phyloP scores from a whole-genome alignment of 225 moss, liverwort and hornwort genomes.

The Physcomitrellopsis africana region DNA sequence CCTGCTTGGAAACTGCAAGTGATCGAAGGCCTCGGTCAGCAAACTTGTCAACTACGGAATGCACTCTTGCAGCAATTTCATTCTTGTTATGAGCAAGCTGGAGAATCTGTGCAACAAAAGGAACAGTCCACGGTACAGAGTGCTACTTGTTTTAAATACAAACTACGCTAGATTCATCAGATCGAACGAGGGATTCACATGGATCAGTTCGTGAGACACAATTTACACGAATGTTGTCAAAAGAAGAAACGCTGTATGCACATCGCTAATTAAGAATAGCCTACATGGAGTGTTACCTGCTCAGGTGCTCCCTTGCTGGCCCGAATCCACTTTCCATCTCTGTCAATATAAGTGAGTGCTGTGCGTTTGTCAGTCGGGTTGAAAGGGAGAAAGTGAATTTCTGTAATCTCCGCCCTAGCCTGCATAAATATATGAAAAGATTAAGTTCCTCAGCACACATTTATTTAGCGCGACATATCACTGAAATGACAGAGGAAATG shows the following conservation, averaged over 20 bases:
- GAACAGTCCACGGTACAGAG: neutral
- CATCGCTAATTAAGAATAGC: too few species aligned
- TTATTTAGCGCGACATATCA: neutral
- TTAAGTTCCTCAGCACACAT: neutral
- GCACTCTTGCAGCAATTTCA: conserved; percentile 50
- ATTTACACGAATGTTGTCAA: too few species aligned
- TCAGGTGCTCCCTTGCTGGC: conserved; percentile 73
- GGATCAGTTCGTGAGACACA: too few species aligned
- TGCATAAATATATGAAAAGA: conserved; percentile 12
- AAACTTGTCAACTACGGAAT: conserved; percentile 53
- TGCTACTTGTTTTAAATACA: neutral
- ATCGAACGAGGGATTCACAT: neutral
- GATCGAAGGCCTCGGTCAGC: conserved; percentile 67
- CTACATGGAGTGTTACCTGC: conserved; percentile 30
- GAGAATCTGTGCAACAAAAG: conserved; percentile 44
- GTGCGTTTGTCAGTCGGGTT: conserved; percentile 71
- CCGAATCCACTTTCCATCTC: conserved; percentile 59
- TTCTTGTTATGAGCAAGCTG: conserved; percentile 46
- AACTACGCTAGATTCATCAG: neutral
- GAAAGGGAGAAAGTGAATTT: conserved; percentile 59
- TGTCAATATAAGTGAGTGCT: conserved; percentile 57
- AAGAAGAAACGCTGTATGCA: too few species aligned
- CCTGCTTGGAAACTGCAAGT: conserved; percentile 60
- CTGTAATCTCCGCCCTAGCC: conserved; percentile 48
- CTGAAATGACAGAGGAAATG: conserved; percentile 9